Evolutionary conservation across 2,329 filamentous ascomycete species (phyloP).

Genomic region (Trichoderma atrobrunneum): DNA sequence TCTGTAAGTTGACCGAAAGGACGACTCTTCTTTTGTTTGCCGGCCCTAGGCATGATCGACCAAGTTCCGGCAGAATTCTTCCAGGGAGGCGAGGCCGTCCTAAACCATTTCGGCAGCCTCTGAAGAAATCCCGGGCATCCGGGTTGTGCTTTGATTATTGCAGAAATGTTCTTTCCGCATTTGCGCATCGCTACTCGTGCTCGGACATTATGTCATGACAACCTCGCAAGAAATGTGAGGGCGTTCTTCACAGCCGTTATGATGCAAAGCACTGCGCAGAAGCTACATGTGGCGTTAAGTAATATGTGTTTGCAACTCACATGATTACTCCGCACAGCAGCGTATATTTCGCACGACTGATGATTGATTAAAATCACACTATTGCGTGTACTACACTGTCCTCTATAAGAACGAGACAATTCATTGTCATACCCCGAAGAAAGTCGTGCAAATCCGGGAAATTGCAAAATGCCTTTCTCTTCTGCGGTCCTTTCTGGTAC

Average conservation of each 20-base stretch:
- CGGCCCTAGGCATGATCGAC: conserved; percentile 7
- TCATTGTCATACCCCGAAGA: not conserved
- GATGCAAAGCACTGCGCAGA: not conserved
- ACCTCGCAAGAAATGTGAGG: no score
- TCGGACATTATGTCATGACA: not conserved
- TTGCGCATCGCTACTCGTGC: not conserved
- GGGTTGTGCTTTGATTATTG: not conserved
- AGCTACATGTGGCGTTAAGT: not conserved
- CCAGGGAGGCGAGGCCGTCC: not conserved
- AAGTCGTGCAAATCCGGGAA: not conserved
- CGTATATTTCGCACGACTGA: not conserved
- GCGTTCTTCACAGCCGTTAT: not conserved
- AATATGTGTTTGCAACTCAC: not conserved
- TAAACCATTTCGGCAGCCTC: not conserved
- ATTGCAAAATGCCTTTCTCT: not conserved
- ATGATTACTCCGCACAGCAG: not conserved
- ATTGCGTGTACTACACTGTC: not conserved
- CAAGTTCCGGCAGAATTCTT: not conserved
- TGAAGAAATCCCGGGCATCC: conserved; percentile 1
- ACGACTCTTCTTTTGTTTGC: not conserved
- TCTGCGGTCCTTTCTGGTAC: not conserved
- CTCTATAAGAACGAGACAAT: not conserved
- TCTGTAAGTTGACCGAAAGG: conserved; percentile 1
- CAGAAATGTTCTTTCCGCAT: not conserved
- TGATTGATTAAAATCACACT: not conserved